These are phyloP conservation scores for Aspergillus felis DNA, from an alignment of 2,329 filamentous ascomycete genomes.

Conservation along the genomic window DNA sequence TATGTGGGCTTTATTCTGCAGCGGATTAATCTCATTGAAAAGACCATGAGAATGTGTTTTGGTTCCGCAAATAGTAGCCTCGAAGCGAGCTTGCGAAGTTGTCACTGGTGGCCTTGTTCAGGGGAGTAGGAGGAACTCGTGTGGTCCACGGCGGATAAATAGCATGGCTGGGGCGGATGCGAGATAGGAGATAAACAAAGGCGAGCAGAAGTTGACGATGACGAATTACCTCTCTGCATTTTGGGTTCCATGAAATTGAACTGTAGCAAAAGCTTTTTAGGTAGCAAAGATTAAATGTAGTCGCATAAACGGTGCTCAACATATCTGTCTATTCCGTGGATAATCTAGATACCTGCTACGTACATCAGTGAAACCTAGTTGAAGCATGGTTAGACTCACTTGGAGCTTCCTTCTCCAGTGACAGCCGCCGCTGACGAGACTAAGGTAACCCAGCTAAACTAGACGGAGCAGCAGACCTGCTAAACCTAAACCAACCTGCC, in stretches of 20 bases:
- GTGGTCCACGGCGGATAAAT: neutral
- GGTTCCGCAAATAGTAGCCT: neutral
- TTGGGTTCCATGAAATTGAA: neutral
- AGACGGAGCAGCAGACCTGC: neutral
- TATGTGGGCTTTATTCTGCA: neutral
- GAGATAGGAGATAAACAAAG: neutral
- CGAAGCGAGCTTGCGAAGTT: neutral
- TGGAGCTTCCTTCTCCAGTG: neutral
- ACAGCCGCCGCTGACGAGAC: neutral
- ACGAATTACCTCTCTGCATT: neutral
- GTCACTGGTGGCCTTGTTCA: neutral
- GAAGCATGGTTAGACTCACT: neutral
- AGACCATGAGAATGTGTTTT: neutral
- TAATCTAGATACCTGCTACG: neutral
- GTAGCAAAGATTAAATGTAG: neutral
- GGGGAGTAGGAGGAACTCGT: neutral
- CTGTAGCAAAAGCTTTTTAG: neutral
- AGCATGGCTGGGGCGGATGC: neutral
- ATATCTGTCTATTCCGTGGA: neutral
- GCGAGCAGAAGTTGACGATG: neutral
- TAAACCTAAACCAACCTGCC: neutral
- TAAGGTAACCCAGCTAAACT: neutral
- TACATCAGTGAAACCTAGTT: neutral
- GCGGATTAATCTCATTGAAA: neutral
- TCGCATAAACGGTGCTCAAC: neutral